Percentiles rank a stretch among this genome's conserved stretches.
Conservation (phyloP, 1,284 basidiomycete species). For the Ceraceosorus bombacis region DNA sequence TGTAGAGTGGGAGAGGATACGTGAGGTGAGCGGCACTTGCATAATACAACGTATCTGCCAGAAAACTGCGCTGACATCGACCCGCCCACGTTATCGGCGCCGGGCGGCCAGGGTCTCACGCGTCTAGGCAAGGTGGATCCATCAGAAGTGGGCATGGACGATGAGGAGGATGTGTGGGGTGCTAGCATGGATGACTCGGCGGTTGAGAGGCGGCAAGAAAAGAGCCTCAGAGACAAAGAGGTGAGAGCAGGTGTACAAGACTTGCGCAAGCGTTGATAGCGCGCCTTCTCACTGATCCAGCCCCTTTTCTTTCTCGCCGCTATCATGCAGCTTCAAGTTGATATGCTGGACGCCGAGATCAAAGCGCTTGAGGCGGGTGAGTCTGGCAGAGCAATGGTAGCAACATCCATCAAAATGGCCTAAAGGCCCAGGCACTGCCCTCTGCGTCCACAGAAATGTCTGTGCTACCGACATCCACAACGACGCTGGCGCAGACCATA, state of each 20-base stretch:
- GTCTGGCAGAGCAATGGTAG: background rate
- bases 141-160: too few species aligned
- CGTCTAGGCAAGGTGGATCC: too few species aligned
- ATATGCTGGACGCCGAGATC: background rate
- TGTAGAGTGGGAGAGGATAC: constrained; percentile 11
- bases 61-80: background rate
- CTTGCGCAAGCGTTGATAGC: background rate
- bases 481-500: background rate
- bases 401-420: background rate
- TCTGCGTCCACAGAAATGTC: background rate
- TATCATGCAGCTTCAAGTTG: background rate
- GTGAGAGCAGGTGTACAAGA: background rate
- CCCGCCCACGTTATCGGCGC: background rate
- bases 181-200: too few species aligned
- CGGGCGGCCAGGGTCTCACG: background rate
- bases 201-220: background rate
- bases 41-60: background rate
- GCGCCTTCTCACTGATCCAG: background rate
- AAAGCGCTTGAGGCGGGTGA: background rate
- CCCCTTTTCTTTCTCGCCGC: too few species aligned
- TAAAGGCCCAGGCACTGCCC: background rate
- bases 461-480: background rate
- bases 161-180: too few species aligned
- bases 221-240: background rate
- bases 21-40: background rate